These are phyloP conservation scores for Salix suchowensis DNA, from an alignment of 345 rosid genomes.

Conservation along the genomic window DNA sequence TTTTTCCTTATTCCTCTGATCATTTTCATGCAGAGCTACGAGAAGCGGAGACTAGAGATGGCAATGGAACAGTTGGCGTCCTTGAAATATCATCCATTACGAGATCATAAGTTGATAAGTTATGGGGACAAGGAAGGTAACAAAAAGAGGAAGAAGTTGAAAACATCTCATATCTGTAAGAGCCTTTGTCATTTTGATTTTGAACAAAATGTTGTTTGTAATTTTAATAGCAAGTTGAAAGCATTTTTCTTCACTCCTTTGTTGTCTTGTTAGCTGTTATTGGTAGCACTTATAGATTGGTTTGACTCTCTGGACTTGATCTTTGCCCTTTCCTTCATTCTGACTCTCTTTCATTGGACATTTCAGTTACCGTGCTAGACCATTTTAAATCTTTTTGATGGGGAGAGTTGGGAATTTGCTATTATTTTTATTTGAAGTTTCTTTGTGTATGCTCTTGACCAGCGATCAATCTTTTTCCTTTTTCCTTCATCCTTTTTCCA, in stretches of 20 bases:
- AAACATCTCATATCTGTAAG: constrained; percentile 29
- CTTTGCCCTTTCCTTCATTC: background rate
- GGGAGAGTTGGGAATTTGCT: background rate
- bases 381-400: too few relatives aligned
- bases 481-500: background rate
- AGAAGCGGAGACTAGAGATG: constrained; percentile 39
- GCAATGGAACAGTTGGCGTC: constrained; percentile 61
- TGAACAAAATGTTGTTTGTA: background rate
- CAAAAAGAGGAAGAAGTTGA: constrained; percentile 47
- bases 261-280: background rate
- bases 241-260: background rate
- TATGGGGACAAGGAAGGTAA: constrained; percentile 22
- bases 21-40: constrained; percentile 47
- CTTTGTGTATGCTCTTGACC: background rate
- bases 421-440: background rate
- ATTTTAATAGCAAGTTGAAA: background rate
- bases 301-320: background rate
- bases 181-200: constrained; percentile 25
- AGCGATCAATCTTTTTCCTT: background rate
- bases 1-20: background rate
- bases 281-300: background rate
- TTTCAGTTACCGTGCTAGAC: too few relatives aligned
- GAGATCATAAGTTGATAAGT: constrained; percentile 30
- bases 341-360: background rate
- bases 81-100: constrained; percentile 72